Evolutionary conservation across 1,284 basidiomycete genomes (phyloP), one percentile per base, ranked within the genome.

Genomic region (Moesziomyces parantarcticus): DNA sequence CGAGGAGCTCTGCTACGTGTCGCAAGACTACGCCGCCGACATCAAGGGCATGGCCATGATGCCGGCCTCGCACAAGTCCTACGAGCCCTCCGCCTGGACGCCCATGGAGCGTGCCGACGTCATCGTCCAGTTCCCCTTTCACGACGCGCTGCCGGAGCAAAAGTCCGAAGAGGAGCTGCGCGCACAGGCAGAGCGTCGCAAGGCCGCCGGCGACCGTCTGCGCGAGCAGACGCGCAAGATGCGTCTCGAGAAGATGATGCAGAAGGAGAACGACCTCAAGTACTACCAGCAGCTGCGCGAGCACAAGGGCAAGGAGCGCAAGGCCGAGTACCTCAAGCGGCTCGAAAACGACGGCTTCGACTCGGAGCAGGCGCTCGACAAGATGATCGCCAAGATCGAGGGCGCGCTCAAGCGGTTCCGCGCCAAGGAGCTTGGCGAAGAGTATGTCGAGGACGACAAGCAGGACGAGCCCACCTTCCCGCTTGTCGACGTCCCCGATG

Each of bases 211-310:
- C 0, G 88, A 89, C 58, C 90, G 94, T 77, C 82, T 99, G 48
- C 94, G 96, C 84, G 94, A 98, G 84, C 89, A 97, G 79, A 92
- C 93, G n/a, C 91, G 92, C 0, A 92, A 91, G 82, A 91, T 91
- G 68, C 86, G 96, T 11, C 86, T 89, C 71, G 94, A 97, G 76
- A 81, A 81, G 57, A 77, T 93, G 18, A 77, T 88, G 40, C 89
- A 92, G 83, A 93, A 94, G 80, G 93, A 97, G 76, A 89, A 85
- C n/a, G 92, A 95, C 75, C 84, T 97, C 14, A 88, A 90, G 58
- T 88, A 90, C 65, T 88, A 94, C 58, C 86, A 89, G 10, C 87
- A 87, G 34, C 82, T 98, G 36, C 87, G 89, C 48, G 91, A 92
- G 29, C 87, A 87, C 29, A 89, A 89, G 67, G 86, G 86, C 0